These are phyloP conservation scores for Phytophthora cactorum DNA, from an alignment of 352 stramenopile genomes.

Conservation along the genomic window DNA sequence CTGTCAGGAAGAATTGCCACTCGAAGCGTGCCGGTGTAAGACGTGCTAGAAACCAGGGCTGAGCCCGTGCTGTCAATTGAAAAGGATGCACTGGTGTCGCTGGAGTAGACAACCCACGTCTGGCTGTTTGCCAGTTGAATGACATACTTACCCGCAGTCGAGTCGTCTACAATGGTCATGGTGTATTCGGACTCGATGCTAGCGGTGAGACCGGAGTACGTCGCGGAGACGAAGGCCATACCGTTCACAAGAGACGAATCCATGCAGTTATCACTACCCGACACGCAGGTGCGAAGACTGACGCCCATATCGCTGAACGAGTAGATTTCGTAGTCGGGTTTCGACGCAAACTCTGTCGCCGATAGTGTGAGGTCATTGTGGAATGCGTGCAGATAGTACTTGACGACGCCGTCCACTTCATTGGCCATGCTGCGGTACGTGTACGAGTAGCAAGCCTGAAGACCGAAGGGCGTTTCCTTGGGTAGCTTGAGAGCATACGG, in stretches of 20 bases:
- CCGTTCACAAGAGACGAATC: constrained; percentile 67
- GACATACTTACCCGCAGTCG: constrained; percentile 60
- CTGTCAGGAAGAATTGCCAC: constrained; percentile 61
- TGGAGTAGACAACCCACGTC: constrained; percentile 77
- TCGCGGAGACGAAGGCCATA: constrained; percentile 79
- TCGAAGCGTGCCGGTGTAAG: constrained; percentile 63
- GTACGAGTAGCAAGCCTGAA: constrained; percentile 77
- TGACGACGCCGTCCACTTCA: constrained; percentile 56
- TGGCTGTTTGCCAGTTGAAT: constrained; percentile 70
- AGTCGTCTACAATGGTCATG: constrained; percentile 53
- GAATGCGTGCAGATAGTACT: constrained; percentile 72
- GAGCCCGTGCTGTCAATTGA: constrained; percentile 46
- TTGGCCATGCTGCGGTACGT: constrained; percentile 59
- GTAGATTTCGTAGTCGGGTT: constrained; percentile 73
- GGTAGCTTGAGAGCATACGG: constrained; percentile 77
- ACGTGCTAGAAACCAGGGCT: constrained; percentile 45
- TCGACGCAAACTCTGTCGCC: constrained; percentile 60
- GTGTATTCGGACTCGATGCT: constrained; percentile 53
- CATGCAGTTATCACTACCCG: constrained; percentile 52
- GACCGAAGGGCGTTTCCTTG: constrained; percentile 53
- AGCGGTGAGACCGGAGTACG: constrained; percentile 63
- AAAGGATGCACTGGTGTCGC: constrained; percentile 47
- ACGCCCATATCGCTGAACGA: constrained; percentile 73
- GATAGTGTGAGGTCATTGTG: constrained; percentile 80
- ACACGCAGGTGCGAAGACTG: constrained; percentile 55